Base-by-base conservation (phyloP, 371 early-diverging fungal genomes). In the Encephalitozoon cuniculi region DNA sequence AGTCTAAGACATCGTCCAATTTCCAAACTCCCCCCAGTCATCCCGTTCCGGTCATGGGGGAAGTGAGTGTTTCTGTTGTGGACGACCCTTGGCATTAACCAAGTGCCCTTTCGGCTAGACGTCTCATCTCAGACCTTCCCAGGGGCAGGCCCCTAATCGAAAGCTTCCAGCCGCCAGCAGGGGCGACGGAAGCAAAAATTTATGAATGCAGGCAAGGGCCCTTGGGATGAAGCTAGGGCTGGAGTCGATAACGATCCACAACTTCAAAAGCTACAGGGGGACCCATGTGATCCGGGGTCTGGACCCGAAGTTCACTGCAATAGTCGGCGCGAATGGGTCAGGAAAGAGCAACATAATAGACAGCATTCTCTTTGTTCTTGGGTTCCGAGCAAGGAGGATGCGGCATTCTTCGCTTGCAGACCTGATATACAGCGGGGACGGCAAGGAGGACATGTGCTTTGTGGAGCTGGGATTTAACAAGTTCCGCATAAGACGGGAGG, bases 311-410 rank as follows among this genome's bases (percentile, higher is more conserved):
- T 79, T 84, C 54, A 91, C 92, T 4, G 84, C 88, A 2, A 85
- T 89, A 44, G 96, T 98, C 11, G 97, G 97, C 0, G 96, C 96
- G 3, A 98, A 97, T 78, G 99, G 99, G n/a, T 93, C 93, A 18
- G 99, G 98, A 37, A 99, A 95, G 66, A 94, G 94, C 7, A 99
- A 98, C 80, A 96, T 99, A 18, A 97, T 99, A 78, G 99, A 99
- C 85, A 89, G 94, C 0, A 87, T 99, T 39, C 85, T 98, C 30
- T 99, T 99, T 86, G 97, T 98, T 37, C 96, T 99, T 88, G 99
- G 99, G 18, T 99, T 93, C 86, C 87, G 94, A 68, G 96, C 98
- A 12, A 94, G 90, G 87, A 97, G 96, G 82, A 92, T 99, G 90
- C 88, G 99, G 54, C 99, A 99, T 84, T 91, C 90, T 18, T 92